Percentiles rank a stretch among this genome's conserved stretches.
Conservation (phyloP, 257 asterid species). For the Solanum clarkiae region DNA sequence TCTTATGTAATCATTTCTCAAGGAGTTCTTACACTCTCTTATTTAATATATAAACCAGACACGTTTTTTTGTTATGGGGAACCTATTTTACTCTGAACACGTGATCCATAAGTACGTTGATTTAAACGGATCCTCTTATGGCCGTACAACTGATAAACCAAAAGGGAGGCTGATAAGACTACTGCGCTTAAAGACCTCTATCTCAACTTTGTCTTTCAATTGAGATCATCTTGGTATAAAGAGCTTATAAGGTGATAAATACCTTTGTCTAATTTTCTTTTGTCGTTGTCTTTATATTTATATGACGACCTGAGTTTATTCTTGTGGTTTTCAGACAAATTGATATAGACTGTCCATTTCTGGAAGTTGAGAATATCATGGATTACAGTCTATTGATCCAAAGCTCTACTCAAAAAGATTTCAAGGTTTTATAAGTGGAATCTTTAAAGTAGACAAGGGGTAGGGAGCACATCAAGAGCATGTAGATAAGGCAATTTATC, state of each 20-base stretch:
- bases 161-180: conserved; percentile 64
- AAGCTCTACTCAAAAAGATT: conserved; percentile 62
- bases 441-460: conserved; percentile 40
- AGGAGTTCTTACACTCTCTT: neutral
- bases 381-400: conserved; percentile 58
- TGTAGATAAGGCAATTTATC: neutral
- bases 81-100: conserved; percentile 71
- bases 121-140: conserved; percentile 75
- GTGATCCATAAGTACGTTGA: conserved; percentile 71
- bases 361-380: conserved; percentile 78
- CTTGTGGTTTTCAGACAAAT: conserved; percentile 37
- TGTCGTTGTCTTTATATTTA: neutral
- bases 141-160: conserved; percentile 56
- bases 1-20: neutral
- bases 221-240: conserved; percentile 50
- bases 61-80: conserved; percentile 67
- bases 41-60: conserved; percentile 4
- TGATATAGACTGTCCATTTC: conserved; percentile 62
- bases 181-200: conserved; percentile 84
- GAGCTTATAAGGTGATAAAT: conserved; percentile 56
- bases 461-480: neutral
- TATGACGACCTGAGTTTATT: neutral
- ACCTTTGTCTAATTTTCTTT: neutral
- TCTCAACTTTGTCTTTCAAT: conserved; percentile 48
- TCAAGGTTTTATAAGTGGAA: conserved; percentile 49